These are phyloP conservation scores for Citropsis articulata DNA, from an alignment of 345 rosid genomes.

Conservation along the genomic window DNA sequence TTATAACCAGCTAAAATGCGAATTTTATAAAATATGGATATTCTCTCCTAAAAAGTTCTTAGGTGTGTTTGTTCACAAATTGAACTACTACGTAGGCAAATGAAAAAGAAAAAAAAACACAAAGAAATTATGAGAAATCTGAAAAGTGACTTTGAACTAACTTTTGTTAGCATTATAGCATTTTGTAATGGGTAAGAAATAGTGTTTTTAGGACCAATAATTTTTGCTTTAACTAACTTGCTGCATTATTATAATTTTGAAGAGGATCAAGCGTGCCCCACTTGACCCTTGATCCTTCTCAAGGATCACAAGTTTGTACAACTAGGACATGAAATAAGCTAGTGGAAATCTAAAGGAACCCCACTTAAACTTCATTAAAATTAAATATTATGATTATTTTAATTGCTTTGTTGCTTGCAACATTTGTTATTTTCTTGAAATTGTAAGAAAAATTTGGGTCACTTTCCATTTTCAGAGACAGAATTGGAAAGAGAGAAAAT, in stretches of 20 bases:
- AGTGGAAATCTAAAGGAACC: constrained; percentile 73
- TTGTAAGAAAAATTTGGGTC: not conserved
- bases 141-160: not conserved
- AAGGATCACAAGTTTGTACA: constrained; percentile 42
- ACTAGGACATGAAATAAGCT: constrained; percentile 21
- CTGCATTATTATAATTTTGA: constrained; percentile 41
- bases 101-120: not conserved
- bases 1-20: too few species aligned
- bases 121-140: too few species aligned
- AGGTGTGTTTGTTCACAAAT: not conserved
- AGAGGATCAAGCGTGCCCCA: constrained; percentile 28
- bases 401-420: not conserved
- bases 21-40: not conserved
- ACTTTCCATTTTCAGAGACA: constrained; percentile 3
- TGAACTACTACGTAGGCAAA: not conserved
- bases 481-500: not conserved
- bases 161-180: not conserved
- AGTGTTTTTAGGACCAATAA: not conserved
- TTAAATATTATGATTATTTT: constrained; percentile 7
- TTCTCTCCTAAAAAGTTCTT: too few species aligned
- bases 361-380: constrained; percentile 43
- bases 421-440: not conserved
- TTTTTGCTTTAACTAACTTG: constrained; percentile 60
- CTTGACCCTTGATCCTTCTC: constrained; percentile 61
- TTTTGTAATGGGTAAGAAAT: not conserved